Percentiles rank a stretch among this genome's conserved stretches.
Conservation (phyloP, 345 rosid genomes). For the Jatropha curcas region DNA sequence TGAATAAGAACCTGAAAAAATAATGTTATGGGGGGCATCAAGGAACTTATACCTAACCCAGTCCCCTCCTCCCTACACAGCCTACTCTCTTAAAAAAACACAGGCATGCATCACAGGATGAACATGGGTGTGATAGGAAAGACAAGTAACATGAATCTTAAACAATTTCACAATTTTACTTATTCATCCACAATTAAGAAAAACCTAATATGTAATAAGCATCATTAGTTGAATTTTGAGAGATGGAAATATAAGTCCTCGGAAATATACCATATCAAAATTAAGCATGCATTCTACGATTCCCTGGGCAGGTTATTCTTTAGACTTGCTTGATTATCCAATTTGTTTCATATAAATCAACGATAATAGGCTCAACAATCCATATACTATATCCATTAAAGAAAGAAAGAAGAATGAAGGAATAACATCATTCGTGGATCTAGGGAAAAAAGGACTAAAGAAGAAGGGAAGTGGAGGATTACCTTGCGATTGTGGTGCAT, state of each 20-base stretch:
- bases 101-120: background rate
- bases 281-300: background rate
- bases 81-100: background rate
- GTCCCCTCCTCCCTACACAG: background rate
- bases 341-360: background rate
- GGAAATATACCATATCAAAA: background rate
- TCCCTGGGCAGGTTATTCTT: background rate
- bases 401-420: background rate
- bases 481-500: slow-evolving; percentile 49
- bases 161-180: background rate
- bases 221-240: background rate
- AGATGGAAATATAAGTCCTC: background rate
- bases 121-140: background rate
- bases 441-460: slow-evolving; percentile 2
- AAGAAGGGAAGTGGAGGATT: slow-evolving; percentile 15
- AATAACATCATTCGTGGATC: background rate
- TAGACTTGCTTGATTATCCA: background rate
- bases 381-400: background rate
- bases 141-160: background rate
- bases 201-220: background rate
- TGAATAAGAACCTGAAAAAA: background rate
- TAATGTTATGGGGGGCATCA: background rate
- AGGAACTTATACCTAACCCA: slow-evolving; percentile 1
- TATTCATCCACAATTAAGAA: background rate
- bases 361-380: background rate